phyloP scores from a whole-genome alignment of 768 basidiomycete species.

The Kwoniella dendrophila region DNA sequence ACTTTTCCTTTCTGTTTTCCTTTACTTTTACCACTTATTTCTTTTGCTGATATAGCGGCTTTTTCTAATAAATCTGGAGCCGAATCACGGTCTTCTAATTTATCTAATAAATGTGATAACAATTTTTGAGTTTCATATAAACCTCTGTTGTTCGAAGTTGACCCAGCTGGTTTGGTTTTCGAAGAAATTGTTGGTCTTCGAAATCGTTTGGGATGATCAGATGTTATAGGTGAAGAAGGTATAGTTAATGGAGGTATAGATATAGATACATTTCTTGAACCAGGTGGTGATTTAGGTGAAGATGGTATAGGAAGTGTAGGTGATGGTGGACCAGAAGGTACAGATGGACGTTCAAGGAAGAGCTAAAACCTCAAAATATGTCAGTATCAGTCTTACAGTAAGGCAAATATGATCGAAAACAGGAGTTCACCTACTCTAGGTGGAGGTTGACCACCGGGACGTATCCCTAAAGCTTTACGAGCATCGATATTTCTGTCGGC shows the following conservation, averaged over 20 bases:
- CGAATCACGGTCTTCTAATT: constrained; percentile 63
- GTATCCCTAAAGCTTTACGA: constrained; percentile 21
- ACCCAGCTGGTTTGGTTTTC: constrained; percentile 15
- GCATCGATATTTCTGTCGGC: constrained; percentile 18
- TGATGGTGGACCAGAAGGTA: background rate
- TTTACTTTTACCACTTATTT: constrained; percentile 58
- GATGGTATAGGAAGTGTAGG: constrained; percentile 8
- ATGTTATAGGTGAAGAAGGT: constrained; percentile 12
- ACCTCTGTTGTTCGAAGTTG: constrained; percentile 23
- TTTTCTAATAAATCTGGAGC: constrained; percentile 48
- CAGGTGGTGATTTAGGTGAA: constrained; percentile 17
- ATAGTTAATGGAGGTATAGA: constrained; percentile 9
- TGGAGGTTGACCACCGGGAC: constrained; percentile 27
- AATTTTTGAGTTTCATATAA: constrained; percentile 70
- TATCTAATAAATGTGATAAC: constrained; percentile 66
- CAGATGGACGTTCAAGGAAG: background rate
- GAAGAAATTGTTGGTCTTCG: constrained; percentile 32
- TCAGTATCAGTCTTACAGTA: background rate
- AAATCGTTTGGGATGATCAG: constrained; percentile 33
- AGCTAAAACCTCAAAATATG: background rate
- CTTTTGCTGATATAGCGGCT: constrained; percentile 59
- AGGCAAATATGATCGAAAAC: background rate
- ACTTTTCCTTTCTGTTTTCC: constrained; percentile 45
- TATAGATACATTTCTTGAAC: constrained; percentile 16
- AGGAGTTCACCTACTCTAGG: constrained; percentile 16